Evolutionary conservation across 148 eudicot genomes (phyloP).

Genomic region (Polygonum aviculare): DNA sequence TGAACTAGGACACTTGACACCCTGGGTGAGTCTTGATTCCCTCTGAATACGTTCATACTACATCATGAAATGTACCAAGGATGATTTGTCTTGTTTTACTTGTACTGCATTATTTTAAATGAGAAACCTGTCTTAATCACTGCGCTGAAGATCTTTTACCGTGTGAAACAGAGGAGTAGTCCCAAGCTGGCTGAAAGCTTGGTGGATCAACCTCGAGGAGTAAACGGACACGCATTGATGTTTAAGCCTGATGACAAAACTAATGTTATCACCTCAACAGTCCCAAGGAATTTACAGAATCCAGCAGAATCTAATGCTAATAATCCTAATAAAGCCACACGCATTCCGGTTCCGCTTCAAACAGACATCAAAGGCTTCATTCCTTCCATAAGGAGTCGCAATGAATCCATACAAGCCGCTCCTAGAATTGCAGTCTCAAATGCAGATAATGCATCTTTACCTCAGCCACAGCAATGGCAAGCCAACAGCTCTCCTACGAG

Average conservation of each 20-base stretch:
- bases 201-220: not conserved
- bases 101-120: not conserved
- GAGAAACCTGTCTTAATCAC: not conserved
- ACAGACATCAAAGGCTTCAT: not conserved
- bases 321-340: not conserved
- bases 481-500: not conserved
- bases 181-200: not conserved
- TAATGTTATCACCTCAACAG: not conserved
- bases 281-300: not conserved
- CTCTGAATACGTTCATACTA: too few relatives aligned
- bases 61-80: too few relatives aligned
- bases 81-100: not conserved
- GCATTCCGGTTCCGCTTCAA: not conserved
- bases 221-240: constrained; percentile 1
- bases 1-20: constrained; percentile 53
- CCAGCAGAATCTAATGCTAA: not conserved
- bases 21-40: constrained; percentile 46
- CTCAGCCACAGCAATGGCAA: not conserved
- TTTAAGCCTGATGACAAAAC: constrained; percentile 2
- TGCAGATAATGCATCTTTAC: not conserved
- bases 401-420: not conserved
- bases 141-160: not conserved
- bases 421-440: not conserved
- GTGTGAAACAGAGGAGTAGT: constrained; percentile 4
- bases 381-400: not conserved